phyloP scores from a whole-genome alignment of 169 alveolate genomes.

The Plasmodium adleri region DNA sequence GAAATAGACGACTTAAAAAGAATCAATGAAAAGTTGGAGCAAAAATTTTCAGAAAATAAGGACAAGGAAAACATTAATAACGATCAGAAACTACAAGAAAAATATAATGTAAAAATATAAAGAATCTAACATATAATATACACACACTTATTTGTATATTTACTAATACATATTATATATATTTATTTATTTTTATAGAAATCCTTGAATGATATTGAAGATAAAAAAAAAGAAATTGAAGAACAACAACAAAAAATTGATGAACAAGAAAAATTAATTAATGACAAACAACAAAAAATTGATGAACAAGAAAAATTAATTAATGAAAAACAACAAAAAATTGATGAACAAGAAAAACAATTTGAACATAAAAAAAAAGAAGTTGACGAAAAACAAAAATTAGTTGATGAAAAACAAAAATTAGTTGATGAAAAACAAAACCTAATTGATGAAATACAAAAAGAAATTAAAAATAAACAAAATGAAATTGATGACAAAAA shows the following conservation, averaged over 20 bases:
- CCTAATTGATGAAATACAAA: constrained; percentile 1
- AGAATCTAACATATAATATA: not conserved
- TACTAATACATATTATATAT: not conserved
- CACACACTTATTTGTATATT: not conserved
- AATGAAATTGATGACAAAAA: not conserved
- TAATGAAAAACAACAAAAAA: constrained; percentile 16
- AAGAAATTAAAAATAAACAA: constrained; percentile 29
- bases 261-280: constrained; percentile 13
- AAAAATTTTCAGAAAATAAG: constrained; percentile 27
- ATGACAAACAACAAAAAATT: constrained; percentile 16
- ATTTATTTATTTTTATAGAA: constrained; percentile 32
- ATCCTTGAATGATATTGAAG: constrained; percentile 44
- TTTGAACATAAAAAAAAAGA: constrained; percentile 21
- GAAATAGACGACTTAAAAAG: constrained; percentile 56
- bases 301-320: constrained; percentile 12
- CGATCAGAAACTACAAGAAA: constrained; percentile 26
- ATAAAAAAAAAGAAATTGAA: constrained; percentile 15
- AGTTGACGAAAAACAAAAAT: constrained; percentile 19
- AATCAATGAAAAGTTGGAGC: constrained; percentile 46
- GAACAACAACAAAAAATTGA: constrained; percentile 5
- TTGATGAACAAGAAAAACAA: constrained; percentile 20
- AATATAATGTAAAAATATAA: constrained; percentile 29
- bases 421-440: constrained; percentile 24
- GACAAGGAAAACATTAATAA: constrained; percentile 9
- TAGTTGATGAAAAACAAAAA: constrained; percentile 7